Evolutionary conservation across 352 stramenopile genomes (phyloP).

Genomic region (Pseudoperonospora humuli): DNA sequence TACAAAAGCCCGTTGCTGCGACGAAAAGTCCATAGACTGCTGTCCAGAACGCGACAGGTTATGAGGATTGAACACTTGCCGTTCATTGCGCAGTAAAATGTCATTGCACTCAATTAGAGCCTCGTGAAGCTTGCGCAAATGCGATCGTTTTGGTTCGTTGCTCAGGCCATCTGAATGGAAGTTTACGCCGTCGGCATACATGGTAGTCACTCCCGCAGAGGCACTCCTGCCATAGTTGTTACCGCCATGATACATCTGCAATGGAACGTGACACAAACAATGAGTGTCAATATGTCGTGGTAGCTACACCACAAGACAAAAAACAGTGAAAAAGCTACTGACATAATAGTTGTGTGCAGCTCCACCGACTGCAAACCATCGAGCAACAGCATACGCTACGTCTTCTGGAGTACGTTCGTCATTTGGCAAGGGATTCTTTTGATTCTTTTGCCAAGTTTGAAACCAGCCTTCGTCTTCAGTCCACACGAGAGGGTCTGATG

Average conservation of each 20-base stretch:
- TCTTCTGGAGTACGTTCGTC: constrained; percentile 43
- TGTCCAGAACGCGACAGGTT: constrained; percentile 8
- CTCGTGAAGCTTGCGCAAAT: constrained; percentile 54
- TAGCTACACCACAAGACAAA: neutral
- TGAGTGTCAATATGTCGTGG: neutral
- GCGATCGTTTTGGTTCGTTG: constrained; percentile 63
- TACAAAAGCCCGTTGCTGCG: constrained; percentile 37
- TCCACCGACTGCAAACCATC: constrained; percentile 62
- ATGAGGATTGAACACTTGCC: constrained; percentile 40
- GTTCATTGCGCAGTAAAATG: constrained; percentile 35
- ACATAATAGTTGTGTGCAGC: constrained; percentile 70
- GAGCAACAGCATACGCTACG: constrained; percentile 49
- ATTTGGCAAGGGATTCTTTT: constrained; percentile 22
- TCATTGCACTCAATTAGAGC: constrained; percentile 50
- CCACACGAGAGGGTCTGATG: constrained; percentile 54
- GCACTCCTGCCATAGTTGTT: constrained; percentile 66
- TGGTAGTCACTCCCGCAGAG: constrained; percentile 57
- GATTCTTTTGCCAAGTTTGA: constrained; percentile 44
- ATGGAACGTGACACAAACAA: neutral
- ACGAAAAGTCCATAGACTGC: constrained; percentile 3
- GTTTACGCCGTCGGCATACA: constrained; percentile 65
- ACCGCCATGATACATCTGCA: constrained; percentile 66
- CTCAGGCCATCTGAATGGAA: constrained; percentile 55
- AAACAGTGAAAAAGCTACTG: constrained; percentile 13
- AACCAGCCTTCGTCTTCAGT: constrained; percentile 75